These are phyloP conservation scores for carrot (Daucus carota) DNA, from an alignment of 129 eudicot species.

Conservation along the genomic window DH1_v3.0 NC_030386.2:25642001-25642500, in stretches of 20 bases:
- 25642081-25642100: no score
- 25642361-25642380: constrained; percentile 92
- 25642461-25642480: constrained; percentile 52
- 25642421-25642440: constrained; percentile 63
- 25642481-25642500: constrained; percentile 60
- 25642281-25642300: constrained; percentile 62
- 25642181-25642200: constrained; percentile 68
- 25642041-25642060: no score
- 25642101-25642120: background rate
- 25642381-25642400: constrained; percentile 55
- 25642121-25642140: background rate
- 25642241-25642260: constrained; percentile 41
- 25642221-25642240: constrained; percentile 70
- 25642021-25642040: no score
- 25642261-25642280: constrained; percentile 59
- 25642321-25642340: constrained; percentile 60
- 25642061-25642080: no score
- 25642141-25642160: background rate
- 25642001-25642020: no score
- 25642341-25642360: constrained; percentile 77
- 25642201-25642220: constrained; percentile 74
- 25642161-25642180: background rate
- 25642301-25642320: constrained; percentile 67
- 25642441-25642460: constrained; percentile 54
- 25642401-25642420: constrained; percentile 55